Evolutionary conservation across 1,284 basidiomycete species (phyloP), one percentile per base, ranked within the genome.

Genomic region (Amylostereum chailletii): DNA sequence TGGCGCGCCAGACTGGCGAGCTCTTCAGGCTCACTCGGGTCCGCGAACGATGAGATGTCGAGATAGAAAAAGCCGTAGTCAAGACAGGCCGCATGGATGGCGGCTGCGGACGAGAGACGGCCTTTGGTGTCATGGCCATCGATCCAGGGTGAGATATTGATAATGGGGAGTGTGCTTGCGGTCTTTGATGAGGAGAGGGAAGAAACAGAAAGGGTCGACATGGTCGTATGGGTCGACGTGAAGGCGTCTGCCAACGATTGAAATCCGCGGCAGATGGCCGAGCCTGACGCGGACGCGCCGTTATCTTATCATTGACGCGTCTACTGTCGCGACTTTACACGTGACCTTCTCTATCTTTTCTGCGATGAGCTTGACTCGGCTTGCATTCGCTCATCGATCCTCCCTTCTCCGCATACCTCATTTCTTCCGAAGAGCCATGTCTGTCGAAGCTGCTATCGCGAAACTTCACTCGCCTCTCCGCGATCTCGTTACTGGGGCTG

Each of bases 21-120:
- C 53, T 85, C 77, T 37, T 82, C 76, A n/a, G 84, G 75, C 57
- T 90, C 84, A 0, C 67, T 60, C 0, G 66, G 64, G 38, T 79
- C 68, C 19, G 81, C 64, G 56, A 74, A 86, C 2, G 72, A 65
- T 6, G 77, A 75, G 40, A 91, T 72, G 50, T 86, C 76, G 45
- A 94, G 71, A 63, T 94, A 94, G 68, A 94, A 91, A 73, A 94
- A 94, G 0, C 90, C 91, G 51, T 81, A 88, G 50, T 86, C 71
- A 19, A 83, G 60, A 60, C 88, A 92, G 9, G 89, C 90, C 1
- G 68, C 61, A 60, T 93, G 89, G 7, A 93, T 65, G 0, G 78
- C 76, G 19, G 71, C 68, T 3, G 86, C 78, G 0, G 76, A 74
- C 2, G 72, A 67, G 9, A 69, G 60, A 33, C 78, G 63, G 19